Conservation (phyloP, 768 basidiomycete genomes). For the Boletus sp. region DNA sequence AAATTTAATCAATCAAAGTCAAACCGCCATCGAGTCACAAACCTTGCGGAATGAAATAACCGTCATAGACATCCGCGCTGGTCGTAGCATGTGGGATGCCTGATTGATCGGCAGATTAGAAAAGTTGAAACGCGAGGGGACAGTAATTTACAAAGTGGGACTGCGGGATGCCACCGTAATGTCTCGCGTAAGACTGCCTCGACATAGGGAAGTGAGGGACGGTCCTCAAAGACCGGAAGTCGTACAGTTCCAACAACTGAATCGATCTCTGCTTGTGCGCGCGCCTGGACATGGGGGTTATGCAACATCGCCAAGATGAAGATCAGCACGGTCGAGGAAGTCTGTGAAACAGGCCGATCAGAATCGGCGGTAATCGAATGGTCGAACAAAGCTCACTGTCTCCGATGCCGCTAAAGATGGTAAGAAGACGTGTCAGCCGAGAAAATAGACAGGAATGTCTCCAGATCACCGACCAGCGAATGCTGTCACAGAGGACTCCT, state of each 20-base stretch:
- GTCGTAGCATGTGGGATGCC: slow-evolving; percentile 36
- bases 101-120: slow-evolving; percentile 1
- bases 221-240: slow-evolving; percentile 31
- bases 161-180: slow-evolving; percentile 34
- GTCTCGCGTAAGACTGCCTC: slow-evolving; percentile 34
- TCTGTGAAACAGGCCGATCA: slow-evolving; percentile 20
- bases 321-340: slow-evolving; percentile 28
- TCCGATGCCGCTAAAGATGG: slow-evolving; percentile 25
- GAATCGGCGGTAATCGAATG: neutral
- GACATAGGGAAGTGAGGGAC: slow-evolving; percentile 24
- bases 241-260: slow-evolving; percentile 28
- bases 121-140: neutral
- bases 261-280: slow-evolving; percentile 39
- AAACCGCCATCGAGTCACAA: neutral
- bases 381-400: slow-evolving; percentile 18
- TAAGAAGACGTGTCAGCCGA: neutral
- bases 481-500: slow-evolving; percentile 29
- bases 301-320: slow-evolving; percentile 37
- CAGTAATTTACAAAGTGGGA: slow-evolving; percentile 29
- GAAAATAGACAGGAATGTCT: neutral
- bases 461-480: slow-evolving; percentile 23
- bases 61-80: slow-evolving; percentile 40
- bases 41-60: slow-evolving; percentile 58
- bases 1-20: neutral
- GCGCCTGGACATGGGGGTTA: slow-evolving; percentile 35